Evolutionary conservation across 192 early-diverging fungal genomes (phyloP).

Genomic region (Rhizoclosmatium sp.): DNA sequence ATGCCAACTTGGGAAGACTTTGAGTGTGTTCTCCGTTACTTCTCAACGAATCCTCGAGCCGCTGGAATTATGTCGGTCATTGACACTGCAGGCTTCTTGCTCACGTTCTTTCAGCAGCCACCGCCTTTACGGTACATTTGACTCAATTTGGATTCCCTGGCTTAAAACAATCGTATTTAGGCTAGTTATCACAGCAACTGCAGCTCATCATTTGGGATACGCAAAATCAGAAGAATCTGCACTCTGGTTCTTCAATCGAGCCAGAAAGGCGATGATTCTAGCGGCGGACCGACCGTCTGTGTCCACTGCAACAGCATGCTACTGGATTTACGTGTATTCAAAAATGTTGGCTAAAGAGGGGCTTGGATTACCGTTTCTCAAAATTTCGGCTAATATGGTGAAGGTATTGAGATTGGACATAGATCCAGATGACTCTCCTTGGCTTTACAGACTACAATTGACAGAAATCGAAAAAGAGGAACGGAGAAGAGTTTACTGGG

Average conservation of each 20-base stretch:
- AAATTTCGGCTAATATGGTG: not conserved
- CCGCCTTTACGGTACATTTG: not conserved
- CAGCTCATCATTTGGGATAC: not conserved
- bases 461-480: slow-evolving; percentile 12
- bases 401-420: not conserved
- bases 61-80: not conserved
- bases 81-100: not conserved
- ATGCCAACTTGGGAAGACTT: slow-evolving; percentile 3
- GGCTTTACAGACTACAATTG: not conserved
- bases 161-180: no score
- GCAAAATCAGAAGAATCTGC: not conserved
- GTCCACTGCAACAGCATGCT: not conserved
- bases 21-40: not conserved
- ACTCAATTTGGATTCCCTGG: no score
- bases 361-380: not conserved
- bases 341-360: not conserved
- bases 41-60: not conserved
- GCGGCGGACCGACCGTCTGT: not conserved
- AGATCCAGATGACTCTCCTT: slow-evolving; percentile 15
- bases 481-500: slow-evolving; percentile 3
- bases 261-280: slow-evolving; percentile 10
- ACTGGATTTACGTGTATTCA: not conserved
- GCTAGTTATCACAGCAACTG: no score
- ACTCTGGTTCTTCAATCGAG: not conserved
- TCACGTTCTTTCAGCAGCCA: not conserved